A percentile compares a stretch with the other conserved stretches of the same genome.
Conservation (phyloP, 306 rosid species). For the Cucumis sativus region Cucumber_9930_V3 NC_026659.2:31501001-31501500, state of each 20-base stretch:
- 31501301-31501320: neutral
- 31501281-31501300: neutral
- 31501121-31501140: conserved; percentile 21
- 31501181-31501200: conserved; percentile 15
- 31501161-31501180: conserved; percentile 17
- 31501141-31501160: conserved; percentile 20
- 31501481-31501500: neutral
- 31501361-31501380: neutral
- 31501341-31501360: neutral
- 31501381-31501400: neutral
- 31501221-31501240: conserved; percentile 62
- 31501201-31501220: conserved; percentile 28
- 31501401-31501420: neutral
- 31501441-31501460: neutral
- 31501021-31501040: conserved; percentile 23
- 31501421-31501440: neutral
- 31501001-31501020: conserved; percentile 26
- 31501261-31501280: neutral
- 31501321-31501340: neutral
- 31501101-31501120: conserved; percentile 3
- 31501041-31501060: conserved; percentile 19
- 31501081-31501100: conserved; percentile 19
- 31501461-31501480: too few relatives aligned
- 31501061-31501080: conserved; percentile 5
- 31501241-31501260: neutral